Percentiles rank a stretch among this genome's conserved stretches.
phyloP scores from a whole-genome alignment of 352 stramenopile genomes.

The Phytopythium chamaehyphon region DNA sequence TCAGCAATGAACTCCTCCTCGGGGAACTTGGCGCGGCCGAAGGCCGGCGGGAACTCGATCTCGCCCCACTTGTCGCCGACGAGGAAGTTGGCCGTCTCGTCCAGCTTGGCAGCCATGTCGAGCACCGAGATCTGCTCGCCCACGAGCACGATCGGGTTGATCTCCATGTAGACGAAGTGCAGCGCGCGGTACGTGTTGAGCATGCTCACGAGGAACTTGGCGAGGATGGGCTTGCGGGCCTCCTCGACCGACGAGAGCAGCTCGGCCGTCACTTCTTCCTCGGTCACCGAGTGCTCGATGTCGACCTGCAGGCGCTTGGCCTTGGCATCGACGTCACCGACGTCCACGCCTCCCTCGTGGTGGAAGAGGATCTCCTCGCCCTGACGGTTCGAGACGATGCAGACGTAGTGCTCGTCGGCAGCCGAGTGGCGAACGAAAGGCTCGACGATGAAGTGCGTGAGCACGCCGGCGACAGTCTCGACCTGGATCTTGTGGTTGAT shows the following conservation, averaged over 20 bases:
- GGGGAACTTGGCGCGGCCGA: conserved; percentile 94
- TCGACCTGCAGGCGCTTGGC: conserved; percentile 86
- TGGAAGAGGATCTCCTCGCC: conserved; percentile 97
- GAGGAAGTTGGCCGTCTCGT: conserved; percentile 95
- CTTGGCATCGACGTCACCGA: conserved; percentile 95
- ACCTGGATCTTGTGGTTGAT: conserved; percentile 93
- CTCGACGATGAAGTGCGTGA: conserved; percentile 97
- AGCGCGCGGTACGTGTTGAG: conserved; percentile 92
- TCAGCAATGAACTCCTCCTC: conserved; percentile 95
- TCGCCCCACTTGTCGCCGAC: conserved; percentile 90
- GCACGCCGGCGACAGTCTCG: conserved; percentile 86
- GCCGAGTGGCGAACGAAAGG: conserved; percentile 93
- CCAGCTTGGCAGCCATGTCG: conserved; percentile 96
- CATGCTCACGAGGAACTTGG: conserved; percentile 90
- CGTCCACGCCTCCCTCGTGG: conserved; percentile 94
- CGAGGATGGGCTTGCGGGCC: conserved; percentile 69
- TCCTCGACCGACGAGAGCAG: conserved; percentile 85
- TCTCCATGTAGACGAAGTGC: conserved; percentile 98
- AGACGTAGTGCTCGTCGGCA: conserved; percentile 96
- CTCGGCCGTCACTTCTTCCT: conserved; percentile 60
- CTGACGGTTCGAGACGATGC: conserved; percentile 92
- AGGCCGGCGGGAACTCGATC: conserved; percentile 95
- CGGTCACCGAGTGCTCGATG: conserved; percentile 66
- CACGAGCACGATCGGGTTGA: conserved; percentile 96
- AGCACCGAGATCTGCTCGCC: conserved; percentile 91